These are phyloP conservation scores for Colletotrichum plurivorum DNA, from an alignment of 2,329 filamentous ascomycete species.

Conservation along the genomic window DNA sequence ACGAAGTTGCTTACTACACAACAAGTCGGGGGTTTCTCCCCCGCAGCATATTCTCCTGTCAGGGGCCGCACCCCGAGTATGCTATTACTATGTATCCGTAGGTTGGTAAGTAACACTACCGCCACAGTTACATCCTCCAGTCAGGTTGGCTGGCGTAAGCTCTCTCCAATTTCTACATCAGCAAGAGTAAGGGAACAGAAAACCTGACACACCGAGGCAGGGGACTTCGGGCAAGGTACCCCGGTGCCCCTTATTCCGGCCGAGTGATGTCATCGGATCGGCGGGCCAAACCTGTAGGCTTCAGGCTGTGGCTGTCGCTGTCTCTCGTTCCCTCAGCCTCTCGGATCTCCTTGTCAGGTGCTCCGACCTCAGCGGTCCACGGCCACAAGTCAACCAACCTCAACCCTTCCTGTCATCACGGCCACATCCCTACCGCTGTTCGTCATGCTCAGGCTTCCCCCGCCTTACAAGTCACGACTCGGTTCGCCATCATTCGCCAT, in stretches of 20 bases:
- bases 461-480: not conserved
- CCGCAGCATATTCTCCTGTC: not conserved
- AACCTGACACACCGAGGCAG: conserved; percentile 32
- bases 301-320: no score
- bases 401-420: conserved; percentile 5
- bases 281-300: conserved; percentile 16
- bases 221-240: conserved; percentile 24
- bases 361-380: not conserved
- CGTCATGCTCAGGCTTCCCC: conserved; percentile 10
- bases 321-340: conserved; percentile 18
- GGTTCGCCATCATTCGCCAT: conserved; percentile 1
- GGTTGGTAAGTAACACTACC: conserved; percentile 3
- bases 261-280: conserved; percentile 40
- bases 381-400: conserved; percentile 28
- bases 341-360: conserved; percentile 19
- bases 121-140: conserved; percentile 26
- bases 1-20: not conserved
- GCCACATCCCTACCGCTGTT: not conserved
- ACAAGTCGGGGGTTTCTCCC: not conserved
- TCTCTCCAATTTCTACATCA: not conserved
- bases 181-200: not conserved
- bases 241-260: conserved; percentile 26
- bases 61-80: no score
- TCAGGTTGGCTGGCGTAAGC: not conserved
- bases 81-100: no score